Evolutionary conservation across 495 filamentous ascomycete species (phyloP).

Genomic region (Neurospora sp.): DNA sequence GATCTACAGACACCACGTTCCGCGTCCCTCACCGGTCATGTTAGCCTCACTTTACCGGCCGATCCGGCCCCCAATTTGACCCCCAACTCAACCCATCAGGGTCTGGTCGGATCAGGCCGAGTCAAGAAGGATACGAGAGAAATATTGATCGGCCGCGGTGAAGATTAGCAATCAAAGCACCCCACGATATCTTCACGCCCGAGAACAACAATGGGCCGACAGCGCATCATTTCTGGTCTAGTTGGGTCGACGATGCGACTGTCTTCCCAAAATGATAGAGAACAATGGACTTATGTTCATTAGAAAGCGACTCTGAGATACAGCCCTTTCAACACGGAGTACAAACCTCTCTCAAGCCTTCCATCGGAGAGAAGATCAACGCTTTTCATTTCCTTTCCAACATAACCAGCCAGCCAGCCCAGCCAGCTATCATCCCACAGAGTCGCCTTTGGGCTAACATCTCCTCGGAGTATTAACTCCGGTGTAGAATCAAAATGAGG

Average conservation of each 20-base stretch:
- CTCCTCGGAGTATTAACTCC: not conserved
- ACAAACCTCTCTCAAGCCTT: not conserved
- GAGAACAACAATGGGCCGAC: not conserved
- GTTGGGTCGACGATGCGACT: not conserved
- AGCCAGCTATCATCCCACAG: not conserved
- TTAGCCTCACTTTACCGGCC: not conserved
- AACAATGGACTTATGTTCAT: not conserved
- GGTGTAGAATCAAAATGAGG: not conserved
- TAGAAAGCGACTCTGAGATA: not conserved
- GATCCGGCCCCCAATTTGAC: not conserved
- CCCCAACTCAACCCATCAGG: not conserved
- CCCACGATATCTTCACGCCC: not conserved
- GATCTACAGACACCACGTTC: not conserved
- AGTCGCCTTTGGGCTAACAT: not conserved
- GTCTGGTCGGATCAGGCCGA: not conserved
- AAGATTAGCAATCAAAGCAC: not conserved
- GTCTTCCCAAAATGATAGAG: not conserved
- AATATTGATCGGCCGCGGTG: not conserved
- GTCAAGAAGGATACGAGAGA: not conserved
- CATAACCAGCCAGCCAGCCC: not conserved
- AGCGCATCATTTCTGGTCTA: not conserved
- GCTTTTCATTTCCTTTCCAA: not conserved
- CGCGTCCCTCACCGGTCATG: not conserved
- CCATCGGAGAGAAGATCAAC: not conserved
- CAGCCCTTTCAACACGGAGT: not conserved